Evolutionary conservation across 2,329 filamentous ascomycete genomes (phyloP).

Genomic region (Microsporum ferrugineum): DNA sequence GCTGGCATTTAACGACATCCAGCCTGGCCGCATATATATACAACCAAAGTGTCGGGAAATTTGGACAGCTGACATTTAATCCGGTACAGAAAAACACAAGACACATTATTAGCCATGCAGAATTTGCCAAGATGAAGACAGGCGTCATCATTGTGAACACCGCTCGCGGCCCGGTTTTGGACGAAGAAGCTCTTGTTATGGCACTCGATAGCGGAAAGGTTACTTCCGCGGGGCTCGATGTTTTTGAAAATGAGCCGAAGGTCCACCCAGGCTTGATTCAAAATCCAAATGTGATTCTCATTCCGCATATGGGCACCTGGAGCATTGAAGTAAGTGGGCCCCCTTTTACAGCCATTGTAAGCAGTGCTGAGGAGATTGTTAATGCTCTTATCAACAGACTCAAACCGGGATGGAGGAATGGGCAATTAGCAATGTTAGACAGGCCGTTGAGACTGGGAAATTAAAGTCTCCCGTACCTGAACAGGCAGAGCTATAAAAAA

Average conservation of each 20-base stretch:
- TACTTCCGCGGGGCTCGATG: slow-evolving; percentile 61
- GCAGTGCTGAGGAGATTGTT: not conserved
- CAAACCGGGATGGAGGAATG: slow-evolving; percentile 58
- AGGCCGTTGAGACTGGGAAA: slow-evolving; percentile 50
- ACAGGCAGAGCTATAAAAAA: slow-evolving; percentile 38
- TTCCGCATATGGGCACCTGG: slow-evolving; percentile 81
- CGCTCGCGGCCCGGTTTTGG: slow-evolving; percentile 68
- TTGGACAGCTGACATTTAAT: not conserved
- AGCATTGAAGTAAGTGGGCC: slow-evolving; percentile 48
- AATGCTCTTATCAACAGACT: slow-evolving; percentile 28
- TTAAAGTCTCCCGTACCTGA: slow-evolving; percentile 62
- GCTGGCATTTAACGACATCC: not conserved
- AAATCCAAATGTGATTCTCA: slow-evolving; percentile 60
- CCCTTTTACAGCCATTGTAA: not conserved
- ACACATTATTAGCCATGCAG: slow-evolving; percentile 59
- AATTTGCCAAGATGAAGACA: slow-evolving; percentile 67
- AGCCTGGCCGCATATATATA: not conserved
- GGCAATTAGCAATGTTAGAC: slow-evolving; percentile 58
- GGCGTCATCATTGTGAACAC: slow-evolving; percentile 73
- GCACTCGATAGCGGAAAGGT: slow-evolving; percentile 62
- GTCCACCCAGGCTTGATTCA: slow-evolving; percentile 60
- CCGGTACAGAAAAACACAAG: slow-evolving; percentile 48
- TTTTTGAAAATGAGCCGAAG: slow-evolving; percentile 70
- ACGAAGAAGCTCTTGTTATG: slow-evolving; percentile 66
- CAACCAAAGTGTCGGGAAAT: not conserved